Evolutionary conservation across 2,329 filamentous ascomycete species (phyloP), one percentile per base, ranked within the genome.

Genomic region (Xylariaceae sp.): DNA sequence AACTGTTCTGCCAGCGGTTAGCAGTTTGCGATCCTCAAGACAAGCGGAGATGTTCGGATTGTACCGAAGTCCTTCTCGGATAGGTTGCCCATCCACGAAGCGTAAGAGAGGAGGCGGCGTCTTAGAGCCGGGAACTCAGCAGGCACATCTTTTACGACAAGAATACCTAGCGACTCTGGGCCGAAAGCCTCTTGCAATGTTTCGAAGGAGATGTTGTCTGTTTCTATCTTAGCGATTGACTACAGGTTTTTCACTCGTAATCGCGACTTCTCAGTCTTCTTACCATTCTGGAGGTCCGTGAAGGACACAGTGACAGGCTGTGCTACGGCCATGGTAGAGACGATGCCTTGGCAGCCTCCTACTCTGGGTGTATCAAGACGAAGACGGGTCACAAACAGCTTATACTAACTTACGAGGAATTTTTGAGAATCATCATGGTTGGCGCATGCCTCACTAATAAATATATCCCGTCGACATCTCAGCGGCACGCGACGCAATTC

Each of bases 131-230:
- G 74, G 68, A 96, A 99, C 55, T 84, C 79, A 4, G 80, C 63
- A 0, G 92, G 90, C 0, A 97, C 83, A 71, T 92, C 90, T 71
- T 89, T 91, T 52, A 99, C 92, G n/a, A 97, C 78, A 57, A 99
- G 87, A 55, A 99, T 96, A 0, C 94, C 94, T 10, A 97, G 79
- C 1, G 92, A 96, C 30, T 89, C 85, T 1, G 92, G 91, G 0
- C 94, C 94, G 72, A 99, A 97, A 0, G 94, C 94, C 66, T 88
- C 75, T 67, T 89, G 83, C 9, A 94, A 80, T 0, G 83, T 82
- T 58, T 84, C 81, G 55, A 90, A 88, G 0, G 88, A 80, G 51
- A 93, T 80, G 59, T 81, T 82, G 17, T 85, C 88, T 90, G 64
- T 48, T 56, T 44, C 52, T 4, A 35, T 30, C 23, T 65, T 39